Percentiles rank a stretch among this genome's conserved stretches.
phyloP scores from a whole-genome alignment of 2,329 filamentous ascomycete species.

The Nothomitra cinnamomea region DNA sequence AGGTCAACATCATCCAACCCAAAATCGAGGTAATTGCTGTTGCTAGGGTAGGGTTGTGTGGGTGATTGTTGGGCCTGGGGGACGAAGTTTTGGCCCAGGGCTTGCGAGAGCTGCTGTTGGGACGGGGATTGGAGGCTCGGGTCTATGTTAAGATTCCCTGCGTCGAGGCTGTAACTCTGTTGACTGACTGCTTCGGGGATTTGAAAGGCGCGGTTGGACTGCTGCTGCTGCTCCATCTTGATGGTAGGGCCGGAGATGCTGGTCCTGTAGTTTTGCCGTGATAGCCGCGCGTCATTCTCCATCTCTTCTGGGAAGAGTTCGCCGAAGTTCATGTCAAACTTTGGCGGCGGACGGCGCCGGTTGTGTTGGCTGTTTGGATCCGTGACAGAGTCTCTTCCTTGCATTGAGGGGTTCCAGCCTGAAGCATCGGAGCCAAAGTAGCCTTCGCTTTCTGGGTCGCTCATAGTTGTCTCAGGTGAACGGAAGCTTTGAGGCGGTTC shows the following conservation, averaged over 20 bases:
- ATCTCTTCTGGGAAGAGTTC: constrained; percentile 31
- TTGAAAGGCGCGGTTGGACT: not conserved
- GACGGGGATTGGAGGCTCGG: not conserved
- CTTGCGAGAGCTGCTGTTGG: not conserved
- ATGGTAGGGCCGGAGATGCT: not conserved
- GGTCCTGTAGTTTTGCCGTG: constrained; percentile 18
- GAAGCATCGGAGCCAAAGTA: not conserved
- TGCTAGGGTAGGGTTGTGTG: constrained; percentile 20
- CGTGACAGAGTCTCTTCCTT: constrained; percentile 16
- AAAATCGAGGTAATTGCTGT: constrained; percentile 13
- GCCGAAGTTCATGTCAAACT: constrained; percentile 40
- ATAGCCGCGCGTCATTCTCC: constrained; percentile 11
- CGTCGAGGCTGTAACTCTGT: not conserved
- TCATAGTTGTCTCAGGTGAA: not conserved
- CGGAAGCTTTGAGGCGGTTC: constrained; percentile 9
- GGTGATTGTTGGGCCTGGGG: constrained; percentile 18
- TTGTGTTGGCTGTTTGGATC: constrained; percentile 20
- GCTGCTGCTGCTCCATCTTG: not conserved
- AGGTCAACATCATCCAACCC: constrained; percentile 34
- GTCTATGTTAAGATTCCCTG: not conserved
- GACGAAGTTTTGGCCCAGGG: constrained; percentile 18
- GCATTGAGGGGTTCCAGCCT: constrained; percentile 10
- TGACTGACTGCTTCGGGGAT: not conserved
- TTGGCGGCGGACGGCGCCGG: constrained; percentile 28
- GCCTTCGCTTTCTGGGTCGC: not conserved